Evolutionary conservation across 495 filamentous ascomycete genomes (phyloP).

Genomic region (Lophium mytilinum): DNA sequence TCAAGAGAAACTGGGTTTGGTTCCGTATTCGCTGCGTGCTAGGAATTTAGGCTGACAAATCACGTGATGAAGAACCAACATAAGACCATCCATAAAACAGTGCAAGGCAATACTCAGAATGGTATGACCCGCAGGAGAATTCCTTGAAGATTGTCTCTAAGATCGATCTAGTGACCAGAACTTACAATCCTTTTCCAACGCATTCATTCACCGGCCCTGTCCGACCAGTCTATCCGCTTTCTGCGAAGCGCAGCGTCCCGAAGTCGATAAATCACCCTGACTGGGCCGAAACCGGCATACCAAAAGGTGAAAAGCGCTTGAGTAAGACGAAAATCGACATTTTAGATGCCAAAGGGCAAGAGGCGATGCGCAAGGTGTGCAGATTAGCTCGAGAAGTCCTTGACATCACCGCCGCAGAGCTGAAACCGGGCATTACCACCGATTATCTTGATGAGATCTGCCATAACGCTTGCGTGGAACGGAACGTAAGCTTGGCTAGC

Average conservation of each 20-base stretch:
- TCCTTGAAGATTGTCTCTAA: neutral
- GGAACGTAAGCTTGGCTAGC: neutral
- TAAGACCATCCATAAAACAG: neutral
- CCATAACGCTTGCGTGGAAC: constrained; percentile 1
- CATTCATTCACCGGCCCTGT: neutral
- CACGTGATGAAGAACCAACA: neutral
- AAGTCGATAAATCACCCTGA: neutral
- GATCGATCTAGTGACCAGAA: neutral
- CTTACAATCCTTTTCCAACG: neutral
- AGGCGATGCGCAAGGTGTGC: constrained; percentile 5
- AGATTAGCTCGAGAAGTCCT: neutral
- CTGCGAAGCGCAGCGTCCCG: neutral
- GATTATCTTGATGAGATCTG: neutral
- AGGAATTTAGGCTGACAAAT: neutral
- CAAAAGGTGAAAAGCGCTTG: neutral
- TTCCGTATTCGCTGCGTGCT: neutral
- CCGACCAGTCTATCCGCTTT: constrained; percentile 5
- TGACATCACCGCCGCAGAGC: neutral
- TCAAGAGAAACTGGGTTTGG: neutral
- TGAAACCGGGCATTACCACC: constrained; percentile 1
- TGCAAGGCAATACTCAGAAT: neutral
- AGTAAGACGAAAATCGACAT: neutral
- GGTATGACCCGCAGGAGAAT: neutral
- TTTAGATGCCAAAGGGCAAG: neutral
- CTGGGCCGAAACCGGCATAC: neutral